Conservation (phyloP, 2,329 filamentous ascomycete species). For the Penicillium thymicola region DNA sequence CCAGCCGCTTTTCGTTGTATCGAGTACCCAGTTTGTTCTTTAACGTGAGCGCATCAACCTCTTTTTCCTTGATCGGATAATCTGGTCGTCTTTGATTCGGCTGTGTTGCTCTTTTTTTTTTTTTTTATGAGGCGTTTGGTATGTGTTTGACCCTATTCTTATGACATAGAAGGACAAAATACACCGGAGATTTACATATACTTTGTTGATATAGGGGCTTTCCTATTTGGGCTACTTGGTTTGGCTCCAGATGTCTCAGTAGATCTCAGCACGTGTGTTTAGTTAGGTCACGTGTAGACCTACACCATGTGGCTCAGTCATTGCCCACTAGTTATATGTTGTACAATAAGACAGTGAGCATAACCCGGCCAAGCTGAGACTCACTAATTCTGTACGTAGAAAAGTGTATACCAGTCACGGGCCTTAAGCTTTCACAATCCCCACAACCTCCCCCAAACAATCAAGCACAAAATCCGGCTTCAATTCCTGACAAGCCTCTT, state of each 20-base stretch:
- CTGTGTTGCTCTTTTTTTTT: conserved; percentile 15
- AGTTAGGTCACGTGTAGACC: not conserved
- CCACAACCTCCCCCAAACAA: conserved; percentile 8
- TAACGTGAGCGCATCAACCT: conserved; percentile 31
- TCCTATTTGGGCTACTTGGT: not conserved
- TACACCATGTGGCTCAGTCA: not conserved
- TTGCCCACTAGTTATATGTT: not conserved
- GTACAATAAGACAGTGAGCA: not conserved
- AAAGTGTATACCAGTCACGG: not conserved
- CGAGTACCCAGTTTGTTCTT: conserved; percentile 33
- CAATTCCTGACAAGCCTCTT: conserved; percentile 3
- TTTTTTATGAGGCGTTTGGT: conserved; percentile 26
- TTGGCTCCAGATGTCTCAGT: not conserved
- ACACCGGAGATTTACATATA: not conserved
- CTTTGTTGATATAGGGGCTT: not conserved
- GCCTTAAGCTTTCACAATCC: not conserved
- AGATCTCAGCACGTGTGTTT: not conserved
- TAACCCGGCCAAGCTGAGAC: not conserved
- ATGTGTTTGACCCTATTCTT: conserved; percentile 18
- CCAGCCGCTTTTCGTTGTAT: conserved; percentile 21
- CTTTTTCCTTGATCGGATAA: conserved; percentile 12
- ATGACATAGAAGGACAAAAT: conserved; percentile 30
- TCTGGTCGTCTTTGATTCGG: conserved; percentile 19
- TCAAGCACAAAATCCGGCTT: conserved; percentile 11
- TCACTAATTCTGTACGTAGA: not conserved